phyloP scores from a whole-genome alignment of 2,329 filamentous ascomycete genomes.

The Aspergillus sp. region DNA sequence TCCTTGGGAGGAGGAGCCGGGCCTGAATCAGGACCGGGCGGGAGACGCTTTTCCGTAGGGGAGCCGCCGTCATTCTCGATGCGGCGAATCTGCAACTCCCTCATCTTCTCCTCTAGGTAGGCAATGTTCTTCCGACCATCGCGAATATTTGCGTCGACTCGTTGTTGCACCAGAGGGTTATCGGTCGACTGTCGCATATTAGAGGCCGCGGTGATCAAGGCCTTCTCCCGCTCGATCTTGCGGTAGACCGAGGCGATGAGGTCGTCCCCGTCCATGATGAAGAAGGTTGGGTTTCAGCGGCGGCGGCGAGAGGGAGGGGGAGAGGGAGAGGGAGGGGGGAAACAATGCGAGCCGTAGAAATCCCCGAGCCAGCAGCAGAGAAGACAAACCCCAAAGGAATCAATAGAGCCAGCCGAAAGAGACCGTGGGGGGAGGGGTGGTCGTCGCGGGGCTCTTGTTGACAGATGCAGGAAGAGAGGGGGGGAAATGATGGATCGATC shows the following conservation, averaged over 20 bases:
- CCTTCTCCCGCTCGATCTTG: slow-evolving; percentile 98
- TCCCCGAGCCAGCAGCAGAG: background rate
- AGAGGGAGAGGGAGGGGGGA: slow-evolving; percentile 12
- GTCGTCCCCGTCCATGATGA: slow-evolving; percentile 60
- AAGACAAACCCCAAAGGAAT: background rate
- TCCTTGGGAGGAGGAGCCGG: slow-evolving; percentile 76
- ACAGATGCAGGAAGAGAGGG: slow-evolving; percentile 17
- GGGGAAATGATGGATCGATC: slow-evolving; percentile 4
- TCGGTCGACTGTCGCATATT: slow-evolving; percentile 94
- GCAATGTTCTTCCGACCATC: slow-evolving; percentile 90
- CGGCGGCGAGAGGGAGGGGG: slow-evolving; percentile 6
- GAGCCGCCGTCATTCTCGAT: slow-evolving; percentile 55
- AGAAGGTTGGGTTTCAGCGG: slow-evolving; percentile 12
- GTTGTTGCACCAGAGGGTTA: slow-evolving; percentile 86
- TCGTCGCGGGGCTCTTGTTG: slow-evolving; percentile 27
- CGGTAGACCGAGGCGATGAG: slow-evolving; percentile 77
- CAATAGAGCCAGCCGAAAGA: slow-evolving; percentile 2
- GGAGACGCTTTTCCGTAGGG: slow-evolving; percentile 50
- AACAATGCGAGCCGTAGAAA: slow-evolving; percentile 7
- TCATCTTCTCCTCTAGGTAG: slow-evolving; percentile 91
- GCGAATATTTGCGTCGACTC: slow-evolving; percentile 90
- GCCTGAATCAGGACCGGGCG: slow-evolving; percentile 41
- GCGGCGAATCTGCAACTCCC: slow-evolving; percentile 80
- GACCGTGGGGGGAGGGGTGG: slow-evolving; percentile 7
- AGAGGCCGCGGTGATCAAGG: slow-evolving; percentile 89